Evolutionary conservation across 2,329 filamentous ascomycete species (phyloP).

Genomic region (Neofusicoccum kwambonambiense): DNA sequence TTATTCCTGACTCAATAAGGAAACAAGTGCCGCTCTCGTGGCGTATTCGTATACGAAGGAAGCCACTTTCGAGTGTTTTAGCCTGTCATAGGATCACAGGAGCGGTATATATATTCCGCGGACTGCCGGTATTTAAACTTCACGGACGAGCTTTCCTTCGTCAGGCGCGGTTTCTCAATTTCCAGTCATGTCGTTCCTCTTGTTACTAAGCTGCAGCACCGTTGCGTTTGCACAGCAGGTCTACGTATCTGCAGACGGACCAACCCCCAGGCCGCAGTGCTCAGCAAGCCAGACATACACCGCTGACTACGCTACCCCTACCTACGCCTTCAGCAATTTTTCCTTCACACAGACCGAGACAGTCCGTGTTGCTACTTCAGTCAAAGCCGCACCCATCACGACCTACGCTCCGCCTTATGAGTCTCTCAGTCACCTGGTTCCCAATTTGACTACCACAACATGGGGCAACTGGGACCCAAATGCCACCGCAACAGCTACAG

Average conservation of each 20-base stretch:
- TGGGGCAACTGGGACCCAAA: slow-evolving; percentile 45
- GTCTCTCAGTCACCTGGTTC: slow-evolving; percentile 36
- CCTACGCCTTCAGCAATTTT: slow-evolving; percentile 32
- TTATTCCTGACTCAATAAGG: neutral
- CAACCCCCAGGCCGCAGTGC: slow-evolving; percentile 30
- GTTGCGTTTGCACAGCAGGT: slow-evolving; percentile 33
- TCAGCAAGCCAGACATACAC: slow-evolving; percentile 26
- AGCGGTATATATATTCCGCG: neutral
- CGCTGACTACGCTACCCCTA: slow-evolving; percentile 25
- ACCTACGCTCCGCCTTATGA: slow-evolving; percentile 38
- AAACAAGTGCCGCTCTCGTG: neutral
- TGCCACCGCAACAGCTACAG: slow-evolving; percentile 34
- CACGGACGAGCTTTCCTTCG: neutral
- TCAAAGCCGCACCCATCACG: slow-evolving; percentile 32
- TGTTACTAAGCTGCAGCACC: neutral
- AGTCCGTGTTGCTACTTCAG: slow-evolving; percentile 38
- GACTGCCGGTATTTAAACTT: neutral
- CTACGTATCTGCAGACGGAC: slow-evolving; percentile 33
- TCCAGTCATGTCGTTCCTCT: neutral
- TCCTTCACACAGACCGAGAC: slow-evolving; percentile 42
- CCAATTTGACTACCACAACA: slow-evolving; percentile 38
- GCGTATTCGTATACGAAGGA: neutral
- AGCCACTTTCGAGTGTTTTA: neutral
- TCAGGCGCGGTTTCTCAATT: neutral
- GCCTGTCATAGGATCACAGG: neutral